A percentile compares a stretch with the other conserved stretches of the same genome.
Evolutionary conservation across 139 green algal species (phyloP).

Genomic region (Chlorella sp.): DNA sequence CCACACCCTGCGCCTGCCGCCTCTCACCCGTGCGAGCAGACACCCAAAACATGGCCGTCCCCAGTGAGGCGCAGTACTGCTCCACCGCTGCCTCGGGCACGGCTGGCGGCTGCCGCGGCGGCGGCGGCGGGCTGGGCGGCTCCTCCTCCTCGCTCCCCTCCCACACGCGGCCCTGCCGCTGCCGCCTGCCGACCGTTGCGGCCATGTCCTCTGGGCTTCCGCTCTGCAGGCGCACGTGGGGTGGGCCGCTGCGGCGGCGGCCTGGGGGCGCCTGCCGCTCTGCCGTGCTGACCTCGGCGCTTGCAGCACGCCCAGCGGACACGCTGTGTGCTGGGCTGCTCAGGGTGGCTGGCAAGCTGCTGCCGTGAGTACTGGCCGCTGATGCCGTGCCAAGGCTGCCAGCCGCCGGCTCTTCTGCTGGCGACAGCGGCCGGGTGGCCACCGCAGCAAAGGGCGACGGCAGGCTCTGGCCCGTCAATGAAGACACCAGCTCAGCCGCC

Average conservation of each 20-base stretch:
- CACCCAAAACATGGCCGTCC: background rate
- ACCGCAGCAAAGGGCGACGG: background rate
- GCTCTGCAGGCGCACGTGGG: too few species aligned
- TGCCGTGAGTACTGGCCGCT: too few species aligned
- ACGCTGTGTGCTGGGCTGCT: background rate
- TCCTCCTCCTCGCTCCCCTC: too few species aligned
- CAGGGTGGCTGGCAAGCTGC: too few species aligned
- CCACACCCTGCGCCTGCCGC: background rate
- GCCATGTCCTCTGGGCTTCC: background rate
- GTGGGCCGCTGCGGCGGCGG: background rate
- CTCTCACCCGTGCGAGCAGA: constrained; percentile 5
- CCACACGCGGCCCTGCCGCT: background rate
- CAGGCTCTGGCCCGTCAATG: background rate
- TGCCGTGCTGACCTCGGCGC: background rate
- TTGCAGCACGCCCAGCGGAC: background rate
- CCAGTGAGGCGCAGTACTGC: background rate
- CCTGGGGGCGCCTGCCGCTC: background rate
- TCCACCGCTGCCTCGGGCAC: background rate
- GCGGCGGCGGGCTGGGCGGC: background rate
- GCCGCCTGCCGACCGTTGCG: too few species aligned
- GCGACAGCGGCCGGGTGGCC: background rate
- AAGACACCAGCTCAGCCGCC: background rate
- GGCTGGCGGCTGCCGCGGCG: background rate
- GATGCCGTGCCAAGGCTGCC: background rate
- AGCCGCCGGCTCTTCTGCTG: background rate